Evolutionary conservation across 2,329 filamentous ascomycete species (phyloP).

Genomic region (Magnaporthiopsis rhizophila): DNA sequence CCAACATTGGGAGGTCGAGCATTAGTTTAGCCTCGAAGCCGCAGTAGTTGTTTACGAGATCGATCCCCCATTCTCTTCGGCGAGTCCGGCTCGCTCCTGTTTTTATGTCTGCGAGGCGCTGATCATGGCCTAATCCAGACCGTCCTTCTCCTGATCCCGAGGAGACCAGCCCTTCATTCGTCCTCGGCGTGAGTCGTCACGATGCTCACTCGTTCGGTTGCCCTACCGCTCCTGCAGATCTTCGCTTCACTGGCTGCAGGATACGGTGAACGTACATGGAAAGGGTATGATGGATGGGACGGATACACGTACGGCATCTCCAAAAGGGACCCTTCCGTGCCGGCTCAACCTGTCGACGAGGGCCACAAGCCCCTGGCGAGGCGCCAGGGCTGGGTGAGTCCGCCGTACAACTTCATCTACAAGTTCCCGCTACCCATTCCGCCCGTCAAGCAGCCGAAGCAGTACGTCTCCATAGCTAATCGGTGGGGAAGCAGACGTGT

Average conservation of each 20-base stretch:
- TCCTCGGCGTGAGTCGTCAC: not conserved
- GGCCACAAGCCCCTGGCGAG: constrained; percentile 7
- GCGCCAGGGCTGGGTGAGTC: constrained; percentile 15
- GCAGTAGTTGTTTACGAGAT: not conserved
- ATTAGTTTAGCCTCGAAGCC: not conserved
- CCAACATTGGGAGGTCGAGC: too few species aligned
- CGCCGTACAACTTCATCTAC: constrained; percentile 29
- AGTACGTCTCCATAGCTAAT: constrained; percentile 22
- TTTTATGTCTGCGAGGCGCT: not conserved
- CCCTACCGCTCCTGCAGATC: constrained; percentile 1
- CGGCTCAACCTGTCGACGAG: not conserved
- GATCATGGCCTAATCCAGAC: not conserved
- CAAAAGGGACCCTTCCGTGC: not conserved
- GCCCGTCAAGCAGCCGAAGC: constrained; percentile 30
- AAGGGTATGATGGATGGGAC: not conserved
- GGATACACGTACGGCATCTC: constrained; percentile 2
- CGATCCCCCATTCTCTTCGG: too few species aligned
- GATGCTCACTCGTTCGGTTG: not conserved
- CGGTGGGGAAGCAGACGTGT: too few species aligned
- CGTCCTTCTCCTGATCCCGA: not conserved
- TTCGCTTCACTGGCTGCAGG: not conserved
- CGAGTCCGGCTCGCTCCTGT: not conserved
- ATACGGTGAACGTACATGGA: not conserved
- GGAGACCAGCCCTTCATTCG: not conserved
- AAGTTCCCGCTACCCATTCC: constrained; percentile 34